These are phyloP conservation scores for Lentinus tigrinus DNA, from an alignment of 768 basidiomycete species.

Conservation along the genomic window DNA sequence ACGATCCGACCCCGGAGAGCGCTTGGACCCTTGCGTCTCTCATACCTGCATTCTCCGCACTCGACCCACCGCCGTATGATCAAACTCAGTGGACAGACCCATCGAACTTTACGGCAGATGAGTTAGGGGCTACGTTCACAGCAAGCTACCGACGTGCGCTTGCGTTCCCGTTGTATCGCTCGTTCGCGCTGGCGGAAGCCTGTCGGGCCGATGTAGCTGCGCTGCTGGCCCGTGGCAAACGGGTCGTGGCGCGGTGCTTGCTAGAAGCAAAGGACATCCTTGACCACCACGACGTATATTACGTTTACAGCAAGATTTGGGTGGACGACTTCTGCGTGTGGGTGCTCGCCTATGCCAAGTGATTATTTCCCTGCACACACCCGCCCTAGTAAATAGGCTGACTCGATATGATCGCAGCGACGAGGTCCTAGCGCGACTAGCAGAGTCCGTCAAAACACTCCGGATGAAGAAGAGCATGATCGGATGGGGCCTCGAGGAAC, in stretches of 20 bases:
- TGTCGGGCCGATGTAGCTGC: slow-evolving; percentile 65
- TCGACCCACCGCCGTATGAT: slow-evolving; percentile 65
- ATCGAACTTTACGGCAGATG: slow-evolving; percentile 35
- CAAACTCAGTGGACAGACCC: not conserved
- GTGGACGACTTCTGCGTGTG: slow-evolving; percentile 84
- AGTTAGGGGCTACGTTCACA: slow-evolving; percentile 50
- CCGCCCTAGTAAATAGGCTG: not conserved
- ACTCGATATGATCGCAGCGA: slow-evolving; percentile 44
- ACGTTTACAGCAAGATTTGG: slow-evolving; percentile 88
- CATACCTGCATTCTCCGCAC: slow-evolving; percentile 77
- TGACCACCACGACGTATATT: slow-evolving; percentile 84
- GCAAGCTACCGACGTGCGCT: slow-evolving; percentile 75
- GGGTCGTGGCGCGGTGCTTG: slow-evolving; percentile 61
- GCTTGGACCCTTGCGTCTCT: slow-evolving; percentile 81
- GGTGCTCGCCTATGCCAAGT: slow-evolving; percentile 73
- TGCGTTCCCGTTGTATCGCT: slow-evolving; percentile 77
- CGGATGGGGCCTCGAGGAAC: slow-evolving; percentile 68
- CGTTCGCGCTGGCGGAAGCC: slow-evolving; percentile 68
- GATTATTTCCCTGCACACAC: slow-evolving; percentile 23
- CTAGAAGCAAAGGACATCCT: slow-evolving; percentile 72
- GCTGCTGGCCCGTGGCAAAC: slow-evolving; percentile 59
- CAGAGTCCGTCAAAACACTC: slow-evolving; percentile 37
- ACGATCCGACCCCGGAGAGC: slow-evolving; percentile 84
- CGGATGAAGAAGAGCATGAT: slow-evolving; percentile 52
- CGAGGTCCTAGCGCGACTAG: slow-evolving; percentile 47